These are phyloP conservation scores for Setomelanomma holmii DNA, from an alignment of 2,329 filamentous ascomycete species.

Conservation along the genomic window DNA sequence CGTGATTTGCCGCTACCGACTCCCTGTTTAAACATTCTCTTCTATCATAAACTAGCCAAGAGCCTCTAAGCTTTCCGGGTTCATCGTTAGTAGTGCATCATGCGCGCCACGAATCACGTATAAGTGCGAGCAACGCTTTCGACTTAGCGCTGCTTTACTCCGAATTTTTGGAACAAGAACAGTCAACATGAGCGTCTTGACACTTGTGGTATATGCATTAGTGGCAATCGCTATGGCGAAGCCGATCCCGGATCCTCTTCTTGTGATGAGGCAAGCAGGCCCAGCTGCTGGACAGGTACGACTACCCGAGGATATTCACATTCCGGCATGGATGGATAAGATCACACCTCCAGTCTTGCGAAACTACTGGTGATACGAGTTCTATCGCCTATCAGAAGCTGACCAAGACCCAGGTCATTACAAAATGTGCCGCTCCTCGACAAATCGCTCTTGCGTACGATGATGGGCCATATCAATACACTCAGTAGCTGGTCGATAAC, in stretches of 20 bases:
- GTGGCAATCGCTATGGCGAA: constrained; percentile 26
- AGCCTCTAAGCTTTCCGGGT: constrained; percentile 19
- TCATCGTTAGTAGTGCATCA: constrained; percentile 4
- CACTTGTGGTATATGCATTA: constrained; percentile 29
- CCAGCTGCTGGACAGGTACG: constrained; percentile 33
- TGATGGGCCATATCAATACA: constrained; percentile 46
- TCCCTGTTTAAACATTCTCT: constrained; percentile 25
- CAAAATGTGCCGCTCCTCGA: constrained; percentile 36
- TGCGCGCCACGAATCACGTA: constrained; percentile 3
- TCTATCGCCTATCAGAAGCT: not conserved
- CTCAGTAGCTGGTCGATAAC: constrained; percentile 41
- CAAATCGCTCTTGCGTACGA: constrained; percentile 45
- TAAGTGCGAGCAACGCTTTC: constrained; percentile 22
- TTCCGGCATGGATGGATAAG: too few species aligned
- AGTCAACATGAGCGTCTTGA: constrained; percentile 31
- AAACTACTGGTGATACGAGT: not conserved
- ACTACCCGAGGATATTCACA: too few species aligned
- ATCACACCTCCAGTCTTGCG: too few species aligned
- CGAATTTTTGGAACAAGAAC: not conserved
- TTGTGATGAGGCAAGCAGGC: constrained; percentile 35
- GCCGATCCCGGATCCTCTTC: constrained; percentile 33
- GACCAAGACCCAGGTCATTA: constrained; percentile 28
- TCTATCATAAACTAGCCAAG: constrained; percentile 43
- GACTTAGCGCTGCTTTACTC: not conserved
- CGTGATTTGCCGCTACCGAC: constrained; percentile 9